Conservation (phyloP, 768 basidiomycete genomes). For the Leccinum barrowsii region DNA sequence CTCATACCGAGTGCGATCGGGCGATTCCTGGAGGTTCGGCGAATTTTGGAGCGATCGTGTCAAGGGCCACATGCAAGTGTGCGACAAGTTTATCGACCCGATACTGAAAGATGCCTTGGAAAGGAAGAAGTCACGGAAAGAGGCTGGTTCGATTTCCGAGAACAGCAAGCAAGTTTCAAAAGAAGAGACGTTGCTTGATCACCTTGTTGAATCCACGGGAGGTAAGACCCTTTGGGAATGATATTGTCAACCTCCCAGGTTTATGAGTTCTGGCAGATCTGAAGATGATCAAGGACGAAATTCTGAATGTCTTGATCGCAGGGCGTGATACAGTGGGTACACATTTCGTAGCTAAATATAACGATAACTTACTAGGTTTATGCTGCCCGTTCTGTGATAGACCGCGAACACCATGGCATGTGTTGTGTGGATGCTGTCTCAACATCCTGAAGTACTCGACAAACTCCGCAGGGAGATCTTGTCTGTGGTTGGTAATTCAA, state of each 20-base stretch:
- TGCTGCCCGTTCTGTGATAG: conserved; percentile 10
- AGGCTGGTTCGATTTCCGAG: conserved; percentile 17
- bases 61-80: conserved; percentile 40
- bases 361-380: not conserved
- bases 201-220: not conserved
- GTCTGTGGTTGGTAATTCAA: conserved; percentile 23
- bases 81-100: conserved; percentile 51
- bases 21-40: conserved; percentile 45
- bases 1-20: conserved; percentile 37
- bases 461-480: conserved; percentile 33
- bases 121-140: conserved; percentile 31
- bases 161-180: not conserved
- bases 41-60: conserved; percentile 53
- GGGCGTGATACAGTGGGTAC: not conserved
- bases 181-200: not conserved
- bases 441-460: conserved; percentile 28
- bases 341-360: not conserved
- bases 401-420: conserved; percentile 31
- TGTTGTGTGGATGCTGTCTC: conserved; percentile 25
- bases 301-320: not conserved
- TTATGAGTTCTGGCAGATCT: not conserved
- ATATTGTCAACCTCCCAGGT: not conserved
- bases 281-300: not conserved
- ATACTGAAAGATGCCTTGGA: conserved; percentile 46
- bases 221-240: not conserved